Evolutionary conservation across 495 filamentous ascomycete species (phyloP).

Genomic region (Sordaria brevicollis): DNA sequence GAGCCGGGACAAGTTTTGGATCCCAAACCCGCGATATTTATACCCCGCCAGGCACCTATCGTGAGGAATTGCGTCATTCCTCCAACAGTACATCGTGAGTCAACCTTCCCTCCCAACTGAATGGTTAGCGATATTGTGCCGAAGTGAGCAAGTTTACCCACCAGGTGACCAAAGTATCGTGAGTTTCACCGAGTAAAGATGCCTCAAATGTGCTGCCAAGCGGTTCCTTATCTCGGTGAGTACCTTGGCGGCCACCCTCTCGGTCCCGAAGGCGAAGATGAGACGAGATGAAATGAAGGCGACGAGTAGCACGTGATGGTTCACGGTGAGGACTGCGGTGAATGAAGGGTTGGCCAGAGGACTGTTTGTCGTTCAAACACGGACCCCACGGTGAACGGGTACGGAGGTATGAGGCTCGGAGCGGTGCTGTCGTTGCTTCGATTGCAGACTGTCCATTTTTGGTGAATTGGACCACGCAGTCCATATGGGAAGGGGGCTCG

Average conservation of each 20-base stretch:
- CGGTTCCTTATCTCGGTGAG: background rate
- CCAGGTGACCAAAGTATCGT: background rate
- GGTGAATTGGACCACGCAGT: too few species aligned
- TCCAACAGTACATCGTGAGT: background rate
- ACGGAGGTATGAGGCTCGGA: background rate
- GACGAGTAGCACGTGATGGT: background rate
- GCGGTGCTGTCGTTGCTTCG: background rate
- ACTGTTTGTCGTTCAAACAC: too few species aligned
- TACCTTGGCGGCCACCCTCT: background rate
- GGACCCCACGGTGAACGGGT: background rate
- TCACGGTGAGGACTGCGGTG: background rate
- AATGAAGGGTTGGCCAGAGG: too few species aligned
- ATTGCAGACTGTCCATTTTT: background rate
- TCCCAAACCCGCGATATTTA: background rate
- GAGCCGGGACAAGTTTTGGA: background rate
- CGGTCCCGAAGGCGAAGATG: background rate
- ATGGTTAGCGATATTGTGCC: background rate
- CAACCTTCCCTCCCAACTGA: background rate
- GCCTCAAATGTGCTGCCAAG: background rate
- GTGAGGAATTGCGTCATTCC: background rate
- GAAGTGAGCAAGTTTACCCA: background rate
- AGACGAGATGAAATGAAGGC: background rate
- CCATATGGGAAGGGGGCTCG: background rate
- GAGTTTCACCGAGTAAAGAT: background rate
- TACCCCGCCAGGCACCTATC: background rate